These are phyloP conservation scores for Leishmania lainsoni DNA, from an alignment of 208 protist species.

Conservation along the genomic window DNA sequence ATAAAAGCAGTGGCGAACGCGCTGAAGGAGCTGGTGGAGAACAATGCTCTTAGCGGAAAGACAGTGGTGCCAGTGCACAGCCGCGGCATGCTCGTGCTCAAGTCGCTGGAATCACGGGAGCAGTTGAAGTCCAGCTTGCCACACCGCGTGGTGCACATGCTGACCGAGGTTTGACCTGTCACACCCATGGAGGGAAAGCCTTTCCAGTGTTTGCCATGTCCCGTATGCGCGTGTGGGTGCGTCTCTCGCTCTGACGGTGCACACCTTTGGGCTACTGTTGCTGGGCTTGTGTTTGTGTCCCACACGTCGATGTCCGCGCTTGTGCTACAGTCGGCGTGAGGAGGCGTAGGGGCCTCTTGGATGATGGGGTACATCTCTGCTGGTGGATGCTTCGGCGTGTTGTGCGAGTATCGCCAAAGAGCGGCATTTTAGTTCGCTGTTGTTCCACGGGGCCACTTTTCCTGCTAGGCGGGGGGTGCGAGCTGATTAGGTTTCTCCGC, in stretches of 20 bases:
- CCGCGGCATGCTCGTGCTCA: slow-evolving; percentile 51
- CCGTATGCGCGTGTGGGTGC: not conserved
- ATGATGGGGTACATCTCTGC: not conserved
- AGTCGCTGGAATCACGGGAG: slow-evolving; percentile 43
- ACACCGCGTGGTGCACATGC: slow-evolving; percentile 81
- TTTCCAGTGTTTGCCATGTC: not conserved
- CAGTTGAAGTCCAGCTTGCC: slow-evolving; percentile 60
- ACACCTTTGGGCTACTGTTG: not conserved
- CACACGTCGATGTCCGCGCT: not conserved
- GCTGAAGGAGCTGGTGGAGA: slow-evolving; percentile 75
- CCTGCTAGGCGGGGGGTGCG: not conserved
- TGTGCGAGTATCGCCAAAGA: not conserved
- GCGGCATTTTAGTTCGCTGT: not conserved
- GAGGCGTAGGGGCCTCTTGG: not conserved
- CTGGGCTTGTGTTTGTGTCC: not conserved
- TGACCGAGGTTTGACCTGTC: slow-evolving; percentile 23
- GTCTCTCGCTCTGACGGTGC: not conserved
- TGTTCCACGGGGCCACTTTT: not conserved
- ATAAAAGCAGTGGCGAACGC: slow-evolving; percentile 43
- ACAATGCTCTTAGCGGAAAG: slow-evolving; percentile 56
- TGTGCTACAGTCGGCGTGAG: not conserved
- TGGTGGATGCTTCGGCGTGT: slow-evolving; percentile 4
- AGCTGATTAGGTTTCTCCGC: not conserved
- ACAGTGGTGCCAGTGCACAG: slow-evolving; percentile 44
- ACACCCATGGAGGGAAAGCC: not conserved